Evolutionary conservation across 345 rosid genomes (phyloP), one percentile per base, ranked within the genome.

Genomic region (Mercurialis annua): DNA sequence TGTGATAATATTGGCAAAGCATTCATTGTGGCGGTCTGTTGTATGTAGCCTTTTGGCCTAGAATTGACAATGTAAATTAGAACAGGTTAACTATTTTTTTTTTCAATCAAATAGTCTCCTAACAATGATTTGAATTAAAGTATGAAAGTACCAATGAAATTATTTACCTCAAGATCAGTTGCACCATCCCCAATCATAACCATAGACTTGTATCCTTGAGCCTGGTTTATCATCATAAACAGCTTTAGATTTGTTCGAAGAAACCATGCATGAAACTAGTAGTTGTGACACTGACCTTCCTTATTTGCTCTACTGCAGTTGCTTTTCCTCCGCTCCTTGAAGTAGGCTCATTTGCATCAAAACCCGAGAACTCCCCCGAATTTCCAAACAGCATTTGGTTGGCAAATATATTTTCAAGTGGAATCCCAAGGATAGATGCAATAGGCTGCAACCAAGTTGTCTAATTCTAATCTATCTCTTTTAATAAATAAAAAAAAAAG

Each of bases 131-230:
- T 42, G 54, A 48, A 21, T 33, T 36, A 44, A 10, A 56, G 55
- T 52, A 27, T 47, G 46, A 21, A 67, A 54, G 60, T 55, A 58
- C 6, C 11, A 58, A 60, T 21, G 49, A 62, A 59, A 56, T 70
- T 63, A 5, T 80, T 55, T 65, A 91, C 99, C 89, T 94, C 98
- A 3, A 91, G 93, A 82, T 94, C 98, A 49, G 97, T 94, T 62
- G 98, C 97, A 53, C 99, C 99, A 73, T 94, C 99, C 38, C 99
- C 99, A 64, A 94, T 84, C 99, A 94, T 94, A 69, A 82, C 92
- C 76, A 94, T 68, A 34, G 81, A 67, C 84, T 85, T 85, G 84
- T 87, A 87, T 62, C 85, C 86, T 59, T 74, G 79, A 73, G 68
- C 89, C 98, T 93, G 86, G 27, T 47, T 17, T 10, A 56, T 34